Conservation (phyloP, 169 alveolate species). For the Plasmodium reichenowi region DNA sequence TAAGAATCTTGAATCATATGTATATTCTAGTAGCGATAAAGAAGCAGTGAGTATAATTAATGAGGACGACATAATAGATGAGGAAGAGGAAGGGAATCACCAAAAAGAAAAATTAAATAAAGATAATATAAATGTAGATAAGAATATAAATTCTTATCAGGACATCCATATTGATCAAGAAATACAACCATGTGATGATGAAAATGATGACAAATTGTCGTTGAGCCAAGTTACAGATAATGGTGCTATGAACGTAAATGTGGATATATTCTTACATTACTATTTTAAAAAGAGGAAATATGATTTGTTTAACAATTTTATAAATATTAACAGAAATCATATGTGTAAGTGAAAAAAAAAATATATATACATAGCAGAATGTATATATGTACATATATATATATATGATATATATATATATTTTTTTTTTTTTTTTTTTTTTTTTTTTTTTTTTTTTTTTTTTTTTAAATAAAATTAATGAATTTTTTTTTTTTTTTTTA, state of each 20-base stretch:
- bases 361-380: neutral
- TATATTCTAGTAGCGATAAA: conserved; percentile 57
- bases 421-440: neutral
- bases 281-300: conserved; percentile 62
- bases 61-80: neutral
- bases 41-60: conserved; percentile 19
- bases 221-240: conserved; percentile 62
- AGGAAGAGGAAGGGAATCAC: neutral
- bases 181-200: neutral
- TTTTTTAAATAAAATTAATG: no score
- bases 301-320: conserved; percentile 63
- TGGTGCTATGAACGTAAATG: conserved; percentile 68
- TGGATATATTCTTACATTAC: conserved; percentile 65
- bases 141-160: no score
- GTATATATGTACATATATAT: neutral
- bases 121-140: conserved; percentile 1
- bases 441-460: neutral
- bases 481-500: neutral
- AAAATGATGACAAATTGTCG: conserved; percentile 34
- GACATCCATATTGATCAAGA: no score
- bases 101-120: neutral
- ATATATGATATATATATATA: neutral
- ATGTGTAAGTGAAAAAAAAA: conserved; percentile 10
- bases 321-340: conserved; percentile 62
- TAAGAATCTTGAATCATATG: conserved; percentile 30